Evolutionary conservation across 495 filamentous ascomycete genomes (phyloP).

Genomic region (Hypoxylon rickii): DNA sequence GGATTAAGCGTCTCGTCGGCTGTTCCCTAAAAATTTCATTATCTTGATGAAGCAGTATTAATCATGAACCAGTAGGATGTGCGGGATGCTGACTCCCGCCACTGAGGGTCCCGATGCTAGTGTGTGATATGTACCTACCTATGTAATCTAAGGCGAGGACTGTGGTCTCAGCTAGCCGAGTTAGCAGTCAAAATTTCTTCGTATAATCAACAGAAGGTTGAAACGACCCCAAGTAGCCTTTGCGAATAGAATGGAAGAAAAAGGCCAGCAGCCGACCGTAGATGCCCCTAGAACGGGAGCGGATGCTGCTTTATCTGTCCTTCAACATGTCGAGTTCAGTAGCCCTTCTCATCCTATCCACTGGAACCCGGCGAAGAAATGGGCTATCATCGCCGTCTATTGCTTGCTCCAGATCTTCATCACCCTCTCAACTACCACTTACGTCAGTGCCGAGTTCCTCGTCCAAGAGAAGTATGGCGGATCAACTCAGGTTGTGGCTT

Average conservation of each 20-base stretch:
- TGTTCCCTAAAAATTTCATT: constrained; percentile 6
- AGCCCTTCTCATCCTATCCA: constrained; percentile 42
- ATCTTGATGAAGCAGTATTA: constrained; percentile 10
- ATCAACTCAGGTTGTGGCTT: constrained; percentile 34
- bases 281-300: constrained; percentile 1
- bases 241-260: constrained; percentile 22
- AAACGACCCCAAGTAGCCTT: constrained; percentile 1
- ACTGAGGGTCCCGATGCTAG: not conserved
- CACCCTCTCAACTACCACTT: constrained; percentile 40
- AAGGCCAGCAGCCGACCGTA: constrained; percentile 4
- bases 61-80: constrained; percentile 14
- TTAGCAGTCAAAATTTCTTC: constrained; percentile 13
- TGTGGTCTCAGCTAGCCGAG: constrained; percentile 5
- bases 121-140: too few species aligned
- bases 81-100: not conserved
- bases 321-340: constrained; percentile 33
- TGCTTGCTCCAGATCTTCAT: constrained; percentile 43
- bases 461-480: constrained; percentile 40
- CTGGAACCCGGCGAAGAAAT: constrained; percentile 42
- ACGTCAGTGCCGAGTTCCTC: constrained; percentile 40
- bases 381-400: constrained; percentile 38
- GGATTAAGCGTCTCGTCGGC: constrained; percentile 11
- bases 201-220: not conserved
- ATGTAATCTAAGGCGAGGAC: constrained; percentile 10
- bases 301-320: constrained; percentile 31